phyloP scores from a whole-genome alignment of 2,329 filamentous ascomycete genomes.

The Ilyonectria robusta region DNA sequence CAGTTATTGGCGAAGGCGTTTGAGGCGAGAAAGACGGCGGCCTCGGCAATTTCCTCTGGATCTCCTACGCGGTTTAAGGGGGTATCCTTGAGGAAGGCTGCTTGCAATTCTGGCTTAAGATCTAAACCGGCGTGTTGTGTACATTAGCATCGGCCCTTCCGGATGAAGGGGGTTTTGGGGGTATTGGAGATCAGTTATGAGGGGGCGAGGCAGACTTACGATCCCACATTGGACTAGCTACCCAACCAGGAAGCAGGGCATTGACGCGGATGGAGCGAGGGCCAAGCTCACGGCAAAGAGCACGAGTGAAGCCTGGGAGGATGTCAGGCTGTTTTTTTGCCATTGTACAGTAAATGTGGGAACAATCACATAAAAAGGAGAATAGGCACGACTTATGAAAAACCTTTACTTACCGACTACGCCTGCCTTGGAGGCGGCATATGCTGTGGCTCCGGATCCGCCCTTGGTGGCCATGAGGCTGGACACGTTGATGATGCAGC shows the following conservation, averaged over 20 bases:
- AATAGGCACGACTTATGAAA: conserved; percentile 30
- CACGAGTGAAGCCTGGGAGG: conserved; percentile 74
- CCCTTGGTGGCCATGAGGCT: conserved; percentile 81
- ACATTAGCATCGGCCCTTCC: conserved; percentile 55
- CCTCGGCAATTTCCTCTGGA: conserved; percentile 83
- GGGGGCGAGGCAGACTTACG: conserved; percentile 62
- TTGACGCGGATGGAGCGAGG: conserved; percentile 79
- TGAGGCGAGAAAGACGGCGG: conserved; percentile 81
- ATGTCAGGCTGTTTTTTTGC: conserved; percentile 35
- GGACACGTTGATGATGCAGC: conserved; percentile 85
- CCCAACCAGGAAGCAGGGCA: conserved; percentile 86
- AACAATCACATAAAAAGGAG: conserved; percentile 33
- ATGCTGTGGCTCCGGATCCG: conserved; percentile 78
- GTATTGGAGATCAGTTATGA: conserved; percentile 24
- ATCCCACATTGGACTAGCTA: conserved; percentile 84
- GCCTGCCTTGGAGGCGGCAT: conserved; percentile 86
- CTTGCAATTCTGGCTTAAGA: conserved; percentile 55
- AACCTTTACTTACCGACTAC: conserved; percentile 70
- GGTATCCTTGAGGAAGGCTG: conserved; percentile 65
- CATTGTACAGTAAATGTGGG: conserved; percentile 43
- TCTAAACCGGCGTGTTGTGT: conserved; percentile 55
- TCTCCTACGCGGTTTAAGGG: conserved; percentile 77
- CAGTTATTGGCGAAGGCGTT: conserved; percentile 92
- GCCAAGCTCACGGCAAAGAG: conserved; percentile 74
- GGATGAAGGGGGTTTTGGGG: conserved; percentile 24